A percentile compares a stretch with the other conserved stretches of the same genome.
Conservation (phyloP, 2,329 filamentous ascomycete genomes). For the Cladosporium velox region DNA sequence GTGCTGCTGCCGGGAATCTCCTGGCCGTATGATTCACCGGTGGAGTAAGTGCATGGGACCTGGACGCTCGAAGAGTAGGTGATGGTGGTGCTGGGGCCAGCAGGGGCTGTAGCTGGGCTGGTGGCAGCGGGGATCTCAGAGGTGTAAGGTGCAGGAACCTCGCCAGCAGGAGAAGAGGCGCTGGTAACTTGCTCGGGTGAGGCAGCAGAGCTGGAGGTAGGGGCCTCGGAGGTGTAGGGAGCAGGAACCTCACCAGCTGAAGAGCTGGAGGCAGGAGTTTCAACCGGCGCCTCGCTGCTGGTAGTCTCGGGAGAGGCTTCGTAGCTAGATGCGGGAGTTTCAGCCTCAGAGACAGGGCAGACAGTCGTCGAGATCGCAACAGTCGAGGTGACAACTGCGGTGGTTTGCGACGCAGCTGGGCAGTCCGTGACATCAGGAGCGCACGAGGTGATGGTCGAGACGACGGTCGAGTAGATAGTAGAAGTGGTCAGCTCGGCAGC, state of each 20-base stretch:
- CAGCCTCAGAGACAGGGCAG: slow-evolving; percentile 35
- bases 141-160: slow-evolving; percentile 9
- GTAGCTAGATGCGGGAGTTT: background rate
- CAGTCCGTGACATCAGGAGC: slow-evolving; percentile 39
- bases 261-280: slow-evolving; percentile 20
- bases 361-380: slow-evolving; percentile 44
- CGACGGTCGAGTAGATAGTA: slow-evolving; percentile 27
- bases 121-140: slow-evolving; percentile 7
- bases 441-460: slow-evolving; percentile 43
- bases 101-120: slow-evolving; percentile 22
- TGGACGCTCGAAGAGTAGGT: slow-evolving; percentile 41
- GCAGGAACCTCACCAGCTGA: slow-evolving; percentile 20
- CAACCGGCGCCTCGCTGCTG: slow-evolving; percentile 9
- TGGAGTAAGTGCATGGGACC: slow-evolving; percentile 41
- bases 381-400: slow-evolving; percentile 35
- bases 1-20: slow-evolving; percentile 37
- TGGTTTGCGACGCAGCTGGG: slow-evolving; percentile 30
- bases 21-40: slow-evolving; percentile 36
- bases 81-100: slow-evolving; percentile 42
- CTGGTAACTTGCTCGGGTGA: slow-evolving; percentile 12
- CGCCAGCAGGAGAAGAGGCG: slow-evolving; percentile 25
- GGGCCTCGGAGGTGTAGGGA: slow-evolving; percentile 8
- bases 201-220: slow-evolving; percentile 22
- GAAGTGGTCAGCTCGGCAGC: slow-evolving; percentile 21
- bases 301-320: background rate